Conservation (phyloP, 176 grass and related monocot genomes). For the Oryza glumipatula region DNA sequence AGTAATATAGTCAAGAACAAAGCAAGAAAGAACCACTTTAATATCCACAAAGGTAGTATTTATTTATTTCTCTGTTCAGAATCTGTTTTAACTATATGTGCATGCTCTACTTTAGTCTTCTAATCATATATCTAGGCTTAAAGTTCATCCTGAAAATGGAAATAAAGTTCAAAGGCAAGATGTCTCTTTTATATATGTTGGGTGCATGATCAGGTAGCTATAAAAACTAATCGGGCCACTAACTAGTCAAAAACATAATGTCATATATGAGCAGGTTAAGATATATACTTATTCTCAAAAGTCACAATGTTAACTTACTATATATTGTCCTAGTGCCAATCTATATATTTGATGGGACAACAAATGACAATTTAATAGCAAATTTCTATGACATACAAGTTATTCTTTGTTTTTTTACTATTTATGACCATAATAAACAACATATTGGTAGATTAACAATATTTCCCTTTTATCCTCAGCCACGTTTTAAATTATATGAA, state of each 20-base stretch:
- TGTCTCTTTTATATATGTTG: constrained; percentile 1
- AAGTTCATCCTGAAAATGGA: constrained; percentile 19
- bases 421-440: background rate
- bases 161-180: constrained; percentile 9
- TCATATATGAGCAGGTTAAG: background rate
- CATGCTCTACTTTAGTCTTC: background rate
- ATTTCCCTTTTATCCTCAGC: background rate
- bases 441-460: background rate
- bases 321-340: background rate
- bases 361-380: background rate
- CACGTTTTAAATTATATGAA: background rate
- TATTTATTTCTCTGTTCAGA: background rate
- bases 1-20: constrained; percentile 13
- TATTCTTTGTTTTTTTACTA: background rate
- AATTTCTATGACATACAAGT: background rate
- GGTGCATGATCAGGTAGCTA: background rate
- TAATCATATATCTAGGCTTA: background rate
- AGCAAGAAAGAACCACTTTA: background rate
- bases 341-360: background rate
- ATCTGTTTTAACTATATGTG: background rate
- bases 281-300: background rate
- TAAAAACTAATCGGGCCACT: constrained; percentile 10
- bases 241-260: constrained; percentile 25
- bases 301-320: background rate
- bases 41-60: background rate